A percentile compares a stretch with the other conserved stretches of the same genome.
These are phyloP conservation scores for Penicillium sp. DNA, from an alignment of 2,329 filamentous ascomycete species.

Conservation along the genomic window DNA sequence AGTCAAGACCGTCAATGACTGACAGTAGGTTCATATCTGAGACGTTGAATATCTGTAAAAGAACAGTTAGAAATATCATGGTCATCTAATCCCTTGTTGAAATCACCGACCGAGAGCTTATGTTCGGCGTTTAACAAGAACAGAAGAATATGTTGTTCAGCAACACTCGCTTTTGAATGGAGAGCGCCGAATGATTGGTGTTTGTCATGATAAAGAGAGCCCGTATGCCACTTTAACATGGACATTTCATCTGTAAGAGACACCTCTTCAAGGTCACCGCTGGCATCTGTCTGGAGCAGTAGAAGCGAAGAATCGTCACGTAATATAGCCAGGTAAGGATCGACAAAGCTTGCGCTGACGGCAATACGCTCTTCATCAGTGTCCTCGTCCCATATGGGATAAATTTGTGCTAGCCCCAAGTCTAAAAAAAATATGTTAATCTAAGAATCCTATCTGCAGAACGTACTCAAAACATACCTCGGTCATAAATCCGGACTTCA, in stretches of 20 bases:
- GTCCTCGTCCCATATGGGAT: slow-evolving; percentile 90
- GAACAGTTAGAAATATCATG: neutral
- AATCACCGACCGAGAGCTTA: slow-evolving; percentile 65
- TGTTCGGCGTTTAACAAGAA: slow-evolving; percentile 77
- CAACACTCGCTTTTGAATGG: slow-evolving; percentile 18
- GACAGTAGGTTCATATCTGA: slow-evolving; percentile 74
- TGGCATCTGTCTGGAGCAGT: slow-evolving; percentile 75
- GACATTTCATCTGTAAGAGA: slow-evolving; percentile 61
- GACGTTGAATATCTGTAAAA: slow-evolving; percentile 68
- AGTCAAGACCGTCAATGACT: slow-evolving; percentile 72
- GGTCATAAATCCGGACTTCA: slow-evolving; percentile 88
- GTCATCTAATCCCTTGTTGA: neutral
- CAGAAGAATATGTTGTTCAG: slow-evolving; percentile 60
- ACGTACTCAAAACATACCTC: slow-evolving; percentile 53
- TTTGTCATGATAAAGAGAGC: slow-evolving; percentile 76
- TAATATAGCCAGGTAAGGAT: slow-evolving; percentile 81
- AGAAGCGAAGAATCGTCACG: slow-evolving; percentile 80
- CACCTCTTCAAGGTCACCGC: slow-evolving; percentile 82
- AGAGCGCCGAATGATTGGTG: slow-evolving; percentile 54
- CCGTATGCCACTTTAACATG: slow-evolving; percentile 74
- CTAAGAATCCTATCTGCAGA: neutral
- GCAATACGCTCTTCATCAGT: slow-evolving; percentile 74
- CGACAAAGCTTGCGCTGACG: slow-evolving; percentile 77
- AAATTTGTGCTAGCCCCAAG: slow-evolving; percentile 83
- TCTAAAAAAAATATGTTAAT: slow-evolving; percentile 50